Percentiles rank a stretch among this genome's conserved stretches.
Conservation (phyloP, 2,329 filamentous ascomycete genomes). For the Phialophora chinensis region DNA sequence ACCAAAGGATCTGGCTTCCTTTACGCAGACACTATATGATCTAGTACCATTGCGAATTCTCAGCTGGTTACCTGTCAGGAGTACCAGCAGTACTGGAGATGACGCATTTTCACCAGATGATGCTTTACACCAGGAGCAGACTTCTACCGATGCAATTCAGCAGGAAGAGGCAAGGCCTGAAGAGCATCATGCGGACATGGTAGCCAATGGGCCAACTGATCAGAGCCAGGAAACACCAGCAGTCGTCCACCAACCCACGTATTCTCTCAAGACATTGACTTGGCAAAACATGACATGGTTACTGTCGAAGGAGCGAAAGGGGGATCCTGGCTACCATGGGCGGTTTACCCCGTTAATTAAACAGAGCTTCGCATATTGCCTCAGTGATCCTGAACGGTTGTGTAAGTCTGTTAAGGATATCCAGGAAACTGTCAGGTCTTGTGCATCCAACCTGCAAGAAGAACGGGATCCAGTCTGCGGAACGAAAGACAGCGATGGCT, state of each 20-base stretch:
- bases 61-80: constrained; percentile 51
- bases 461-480: neutral
- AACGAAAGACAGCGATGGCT: neutral
- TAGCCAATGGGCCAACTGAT: neutral
- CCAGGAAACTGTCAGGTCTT: constrained; percentile 21
- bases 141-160: neutral
- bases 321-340: constrained; percentile 7
- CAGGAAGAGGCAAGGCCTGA: neutral
- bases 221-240: neutral
- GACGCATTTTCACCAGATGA: constrained; percentile 13
- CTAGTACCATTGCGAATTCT: constrained; percentile 53
- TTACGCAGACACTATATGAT: constrained; percentile 64
- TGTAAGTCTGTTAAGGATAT: constrained; percentile 47
- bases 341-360: constrained; percentile 47
- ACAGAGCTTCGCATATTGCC: constrained; percentile 53
- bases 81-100: constrained; percentile 40
- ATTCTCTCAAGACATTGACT: constrained; percentile 28
- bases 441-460: neutral
- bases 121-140: neutral
- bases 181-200: neutral
- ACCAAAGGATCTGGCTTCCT: constrained; percentile 63
- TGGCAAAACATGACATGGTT: constrained; percentile 28
- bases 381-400: constrained; percentile 50
- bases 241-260: neutral
- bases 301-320: constrained; percentile 1